Conservation (phyloP, 805 yeast genomes). For the Yarrowia sp. region DNA sequence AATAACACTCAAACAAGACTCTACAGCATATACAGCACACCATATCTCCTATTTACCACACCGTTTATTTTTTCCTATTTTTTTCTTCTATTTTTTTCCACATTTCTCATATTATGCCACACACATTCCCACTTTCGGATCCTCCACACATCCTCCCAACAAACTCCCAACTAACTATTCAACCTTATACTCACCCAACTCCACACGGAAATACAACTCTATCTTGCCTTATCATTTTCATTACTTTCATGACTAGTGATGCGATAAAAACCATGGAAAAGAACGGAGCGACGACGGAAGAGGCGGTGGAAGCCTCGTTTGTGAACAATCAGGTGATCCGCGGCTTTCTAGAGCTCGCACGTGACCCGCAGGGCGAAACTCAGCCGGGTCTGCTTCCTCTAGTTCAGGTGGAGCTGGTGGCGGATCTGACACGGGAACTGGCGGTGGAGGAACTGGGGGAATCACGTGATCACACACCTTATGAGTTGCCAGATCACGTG, state of each 20-base stretch:
- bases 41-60: too few relatives aligned
- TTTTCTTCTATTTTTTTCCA: too few relatives aligned
- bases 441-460: neutral
- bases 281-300: neutral
- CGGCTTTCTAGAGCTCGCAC: neutral
- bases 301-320: neutral
- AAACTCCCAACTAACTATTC: too few relatives aligned
- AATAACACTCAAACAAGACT: too few relatives aligned
- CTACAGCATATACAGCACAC: too few relatives aligned
- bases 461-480: neutral
- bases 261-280: neutral
- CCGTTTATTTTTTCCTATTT: too few relatives aligned
- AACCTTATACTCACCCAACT: too few relatives aligned
- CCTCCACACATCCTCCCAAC: too few relatives aligned
- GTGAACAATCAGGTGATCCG: neutral
- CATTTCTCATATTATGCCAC: too few relatives aligned
- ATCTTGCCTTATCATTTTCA: constrained; percentile 18
- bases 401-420: neutral
- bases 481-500: neutral
- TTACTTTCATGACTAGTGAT: neutral
- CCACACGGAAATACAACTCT: too few relatives aligned
- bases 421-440: neutral
- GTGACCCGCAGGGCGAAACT: neutral
- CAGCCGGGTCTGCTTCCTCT: neutral
- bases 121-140: too few relatives aligned